A percentile compares a stretch with the other conserved stretches of the same genome.
Evolutionary conservation across 192 early-diverging fungal species (phyloP).

Genomic region (Gryganskiella cystojenkinii): DNA sequence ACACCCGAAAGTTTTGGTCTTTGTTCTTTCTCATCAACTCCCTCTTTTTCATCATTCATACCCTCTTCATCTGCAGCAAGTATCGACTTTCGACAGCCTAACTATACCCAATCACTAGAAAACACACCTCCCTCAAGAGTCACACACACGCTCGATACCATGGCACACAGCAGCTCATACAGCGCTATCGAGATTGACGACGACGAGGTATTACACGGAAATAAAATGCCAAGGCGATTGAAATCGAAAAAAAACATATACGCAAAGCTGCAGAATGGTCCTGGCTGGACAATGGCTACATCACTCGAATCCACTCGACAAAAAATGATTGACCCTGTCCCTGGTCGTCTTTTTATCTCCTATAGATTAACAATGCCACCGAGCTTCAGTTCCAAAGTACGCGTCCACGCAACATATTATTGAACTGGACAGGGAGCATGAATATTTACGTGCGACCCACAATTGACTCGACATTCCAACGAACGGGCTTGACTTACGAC

Average conservation of each 20-base stretch:
- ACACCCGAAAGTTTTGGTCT: too few relatives aligned
- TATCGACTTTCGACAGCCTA: background rate
- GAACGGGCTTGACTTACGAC: too few relatives aligned
- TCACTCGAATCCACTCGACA: background rate
- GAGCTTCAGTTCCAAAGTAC: slow-evolving; percentile 51
- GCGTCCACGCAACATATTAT: background rate
- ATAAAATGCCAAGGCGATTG: background rate
- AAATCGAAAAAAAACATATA: too few relatives aligned
- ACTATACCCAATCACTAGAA: background rate
- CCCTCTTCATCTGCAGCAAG: background rate
- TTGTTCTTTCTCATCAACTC: slow-evolving; percentile 1
- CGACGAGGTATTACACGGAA: slow-evolving; percentile 13
- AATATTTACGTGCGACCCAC: too few relatives aligned
- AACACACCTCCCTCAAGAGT: background rate
- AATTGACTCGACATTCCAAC: too few relatives aligned
- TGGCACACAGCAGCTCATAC: slow-evolving; percentile 32
- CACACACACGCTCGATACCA: background rate
- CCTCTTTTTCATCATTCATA: background rate
- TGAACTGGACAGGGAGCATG: background rate
- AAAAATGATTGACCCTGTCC: background rate
- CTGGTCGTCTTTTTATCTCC: too few relatives aligned
- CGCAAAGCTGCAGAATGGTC: too few relatives aligned
- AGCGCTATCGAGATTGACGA: slow-evolving; percentile 51
- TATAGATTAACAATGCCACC: slow-evolving; percentile 36
- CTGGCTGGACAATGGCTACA: too few relatives aligned